Percentiles rank a stretch among this genome's conserved stretches.
Evolutionary conservation across 2,329 filamentous ascomycete genomes (phyloP).

Genomic region (Ophioceras dolichostomum): DNA sequence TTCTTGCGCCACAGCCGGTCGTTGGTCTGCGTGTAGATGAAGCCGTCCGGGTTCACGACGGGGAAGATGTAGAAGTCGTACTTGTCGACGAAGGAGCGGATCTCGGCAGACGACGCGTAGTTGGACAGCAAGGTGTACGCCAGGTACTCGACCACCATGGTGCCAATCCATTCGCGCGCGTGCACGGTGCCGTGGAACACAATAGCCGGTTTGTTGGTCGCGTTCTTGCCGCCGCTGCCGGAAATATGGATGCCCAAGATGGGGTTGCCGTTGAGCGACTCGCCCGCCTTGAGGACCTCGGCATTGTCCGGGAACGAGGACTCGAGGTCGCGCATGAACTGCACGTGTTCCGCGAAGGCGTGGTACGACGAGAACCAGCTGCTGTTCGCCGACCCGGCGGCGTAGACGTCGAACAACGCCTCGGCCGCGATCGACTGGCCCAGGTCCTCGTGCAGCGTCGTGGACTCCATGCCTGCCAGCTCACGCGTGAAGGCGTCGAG

Average conservation of each 20-base stretch:
- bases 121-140: slow-evolving; percentile 34
- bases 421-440: slow-evolving; percentile 24
- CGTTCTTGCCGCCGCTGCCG: slow-evolving; percentile 29
- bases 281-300: slow-evolving; percentile 32
- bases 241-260: slow-evolving; percentile 51
- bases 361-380: slow-evolving; percentile 44
- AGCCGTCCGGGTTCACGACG: slow-evolving; percentile 50
- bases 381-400: slow-evolving; percentile 14
- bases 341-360: slow-evolving; percentile 35
- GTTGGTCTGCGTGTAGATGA: slow-evolving; percentile 42
- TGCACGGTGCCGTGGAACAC: slow-evolving; percentile 47
- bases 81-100: slow-evolving; percentile 36
- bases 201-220: slow-evolving; percentile 35
- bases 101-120: slow-evolving; percentile 23
- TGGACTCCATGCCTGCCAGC: slow-evolving; percentile 8
- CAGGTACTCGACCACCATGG: slow-evolving; percentile 42
- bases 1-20: slow-evolving; percentile 53
- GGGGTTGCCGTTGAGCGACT: slow-evolving; percentile 28
- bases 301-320: slow-evolving; percentile 30
- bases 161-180: slow-evolving; percentile 47
- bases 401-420: slow-evolving; percentile 15
- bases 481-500: slow-evolving; percentile 19
- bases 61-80: slow-evolving; percentile 58
- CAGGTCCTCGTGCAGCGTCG: slow-evolving; percentile 26
- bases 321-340: slow-evolving; percentile 33